Evolutionary conservation across 768 basidiomycete genomes (phyloP), one percentile per base, ranked within the genome.

Genomic region (Lentinula guzmanii): DNA sequence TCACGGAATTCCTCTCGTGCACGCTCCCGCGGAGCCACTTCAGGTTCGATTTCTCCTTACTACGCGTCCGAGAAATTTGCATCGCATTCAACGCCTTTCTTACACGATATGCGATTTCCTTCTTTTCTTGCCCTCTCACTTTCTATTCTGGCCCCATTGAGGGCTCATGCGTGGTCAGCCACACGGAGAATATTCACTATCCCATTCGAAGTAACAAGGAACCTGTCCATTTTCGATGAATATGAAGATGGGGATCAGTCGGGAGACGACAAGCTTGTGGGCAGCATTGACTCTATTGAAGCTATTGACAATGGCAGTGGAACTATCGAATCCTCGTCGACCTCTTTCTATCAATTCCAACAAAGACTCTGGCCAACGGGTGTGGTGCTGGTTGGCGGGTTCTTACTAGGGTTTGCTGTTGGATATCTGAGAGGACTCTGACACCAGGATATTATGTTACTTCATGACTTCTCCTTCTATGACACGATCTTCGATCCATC

Each of bases 21-120:
- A n/a, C 58, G 58, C 15, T 37, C 45, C 13, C 43, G 58, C 2
- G 33, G 37, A 28, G 21, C 28, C 21, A 15, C 42, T 11, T 16
- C 56, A 8, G 18, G 35, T 3, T 58, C 42, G 8, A 13, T 5
- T 28, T 39, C 45, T 31, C 33, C 42, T 13, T 37, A 21, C 16
- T n/a, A 16, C 24, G 18, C 43, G 15, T 39, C 33, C 24, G 35
- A 21, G 52, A 34, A 34, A n/a, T 53, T 28, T 45, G 4, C 41
- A 45, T 11, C 56, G 15, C 18, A 35, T 33, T n/a, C 37, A 11
- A 33, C 28, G 11, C 46, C 58, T 34, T 48, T 59, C 34, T 34
- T 59, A 51, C 43, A 50, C 8, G 58, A 50, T 50, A 41, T 59
- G 34, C 45, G 46, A 9, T 24, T 59, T 50, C 58, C 58, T 41